Conservation (phyloP, 2,329 filamentous ascomycete species). For the Beauveria brongniartii region DNA sequence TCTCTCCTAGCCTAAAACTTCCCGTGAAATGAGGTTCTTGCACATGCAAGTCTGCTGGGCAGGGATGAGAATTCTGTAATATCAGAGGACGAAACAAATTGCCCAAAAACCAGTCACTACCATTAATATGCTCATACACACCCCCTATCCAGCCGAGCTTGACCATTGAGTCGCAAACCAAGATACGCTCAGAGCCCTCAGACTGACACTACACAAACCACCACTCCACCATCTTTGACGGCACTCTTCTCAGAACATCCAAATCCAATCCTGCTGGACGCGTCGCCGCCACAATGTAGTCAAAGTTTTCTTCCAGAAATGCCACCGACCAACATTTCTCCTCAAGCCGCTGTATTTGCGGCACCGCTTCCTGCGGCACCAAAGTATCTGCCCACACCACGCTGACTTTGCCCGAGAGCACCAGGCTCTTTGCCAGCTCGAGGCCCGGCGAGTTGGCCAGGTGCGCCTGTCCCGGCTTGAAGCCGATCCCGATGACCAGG, state of each 20-base stretch:
- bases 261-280: constrained; percentile 36
- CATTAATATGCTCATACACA: no score
- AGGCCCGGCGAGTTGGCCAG: constrained; percentile 40
- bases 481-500: constrained; percentile 40
- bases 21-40: no score
- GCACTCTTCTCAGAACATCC: constrained; percentile 26
- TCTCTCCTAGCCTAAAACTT: no score
- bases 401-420: constrained; percentile 28
- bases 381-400: constrained; percentile 37
- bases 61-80: no score
- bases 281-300: constrained; percentile 36
- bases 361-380: constrained; percentile 33
- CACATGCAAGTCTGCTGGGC: no score
- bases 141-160: no score
- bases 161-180: no score
- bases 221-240: not conserved
- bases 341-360: constrained; percentile 29
- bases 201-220: not conserved
- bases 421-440: constrained; percentile 30
- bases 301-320: constrained; percentile 28
- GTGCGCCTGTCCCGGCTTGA: constrained; percentile 41
- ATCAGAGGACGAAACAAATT: no score
- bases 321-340: constrained; percentile 28
- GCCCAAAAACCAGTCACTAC: no score
- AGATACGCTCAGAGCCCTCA: no score